Conservation (phyloP, 2,329 filamentous ascomycete species). For the Pseudogymnoascus pannorum region DNA sequence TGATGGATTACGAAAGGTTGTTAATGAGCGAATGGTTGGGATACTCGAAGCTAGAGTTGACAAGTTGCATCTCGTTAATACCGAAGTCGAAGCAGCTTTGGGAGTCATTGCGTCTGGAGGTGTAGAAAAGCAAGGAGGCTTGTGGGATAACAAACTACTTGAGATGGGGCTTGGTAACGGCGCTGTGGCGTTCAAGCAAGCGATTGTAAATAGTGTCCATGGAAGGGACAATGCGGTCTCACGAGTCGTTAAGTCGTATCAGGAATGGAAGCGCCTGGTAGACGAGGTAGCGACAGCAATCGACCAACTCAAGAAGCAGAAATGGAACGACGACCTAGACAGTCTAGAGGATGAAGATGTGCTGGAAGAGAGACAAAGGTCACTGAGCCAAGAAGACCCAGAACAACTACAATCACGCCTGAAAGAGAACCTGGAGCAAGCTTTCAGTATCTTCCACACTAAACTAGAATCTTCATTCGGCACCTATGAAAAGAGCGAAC, state of each 20-base stretch:
- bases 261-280: slow-evolving; percentile 68
- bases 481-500: slow-evolving; percentile 36
- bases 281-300: slow-evolving; percentile 57
- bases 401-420: slow-evolving; percentile 53
- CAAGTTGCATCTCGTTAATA: slow-evolving; percentile 58
- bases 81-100: slow-evolving; percentile 55
- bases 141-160: slow-evolving; percentile 63
- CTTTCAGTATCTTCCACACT: slow-evolving; percentile 51
- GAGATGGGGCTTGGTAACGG: slow-evolving; percentile 59
- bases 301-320: slow-evolving; percentile 56
- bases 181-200: slow-evolving; percentile 60
- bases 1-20: slow-evolving; percentile 56
- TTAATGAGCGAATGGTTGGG: slow-evolving; percentile 60
- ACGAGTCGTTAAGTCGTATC: slow-evolving; percentile 55
- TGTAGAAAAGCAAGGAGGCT: slow-evolving; percentile 42
- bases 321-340: slow-evolving; percentile 66
- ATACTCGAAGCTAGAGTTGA: slow-evolving; percentile 57
- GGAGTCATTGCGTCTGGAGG: slow-evolving; percentile 50
- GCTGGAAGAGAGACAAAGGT: slow-evolving; percentile 56
- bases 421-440: slow-evolving; percentile 45
- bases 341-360: slow-evolving; percentile 68
- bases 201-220: slow-evolving; percentile 61
- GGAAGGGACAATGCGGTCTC: slow-evolving; percentile 64
- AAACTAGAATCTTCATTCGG: slow-evolving; percentile 41
- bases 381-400: slow-evolving; percentile 68